Percentiles rank a stretch among this genome's conserved stretches.
phyloP scores from a whole-genome alignment of 305 asterid species.

The Solanum hybrid region DNA sequence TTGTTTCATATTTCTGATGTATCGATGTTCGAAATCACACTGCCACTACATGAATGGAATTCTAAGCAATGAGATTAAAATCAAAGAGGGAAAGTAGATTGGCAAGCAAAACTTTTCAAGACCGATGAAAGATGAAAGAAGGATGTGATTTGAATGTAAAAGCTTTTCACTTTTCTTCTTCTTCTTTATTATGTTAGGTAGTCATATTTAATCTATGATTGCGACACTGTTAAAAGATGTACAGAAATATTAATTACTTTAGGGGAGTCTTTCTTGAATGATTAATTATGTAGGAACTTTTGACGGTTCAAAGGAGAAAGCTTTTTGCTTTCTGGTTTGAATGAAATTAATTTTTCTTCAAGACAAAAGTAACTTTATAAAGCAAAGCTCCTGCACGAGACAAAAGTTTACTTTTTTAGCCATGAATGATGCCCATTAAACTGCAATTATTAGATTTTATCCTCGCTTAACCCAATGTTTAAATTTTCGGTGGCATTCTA shows the following conservation, averaged over 20 bases:
- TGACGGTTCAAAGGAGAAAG: not conserved
- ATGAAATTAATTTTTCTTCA: not conserved
- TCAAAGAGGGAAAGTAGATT: not conserved
- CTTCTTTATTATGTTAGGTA: not conserved
- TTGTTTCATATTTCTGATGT: not conserved
- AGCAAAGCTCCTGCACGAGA: not conserved
- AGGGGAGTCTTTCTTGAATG: not conserved
- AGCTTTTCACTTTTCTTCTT: not conserved
- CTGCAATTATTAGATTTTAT: not conserved
- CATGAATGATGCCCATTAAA: not conserved
- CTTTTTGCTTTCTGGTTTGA: not conserved
- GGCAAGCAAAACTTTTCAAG: not conserved
- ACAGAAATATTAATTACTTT: not conserved
- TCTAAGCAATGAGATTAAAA: not conserved
- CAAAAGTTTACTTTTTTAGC: not conserved
- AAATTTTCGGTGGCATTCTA: slow-evolving; percentile 2
- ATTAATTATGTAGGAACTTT: not conserved
- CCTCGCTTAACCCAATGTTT: not conserved
- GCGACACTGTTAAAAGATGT: not conserved
- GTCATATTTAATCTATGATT: not conserved
- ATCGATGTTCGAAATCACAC: not conserved
- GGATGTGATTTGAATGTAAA: not conserved
- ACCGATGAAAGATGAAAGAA: not conserved
- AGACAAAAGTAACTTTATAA: not conserved
- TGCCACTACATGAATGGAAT: not conserved